Evolutionary conservation across 768 basidiomycete species (phyloP).

Genomic region (Hygrocybe coccinea): DNA sequence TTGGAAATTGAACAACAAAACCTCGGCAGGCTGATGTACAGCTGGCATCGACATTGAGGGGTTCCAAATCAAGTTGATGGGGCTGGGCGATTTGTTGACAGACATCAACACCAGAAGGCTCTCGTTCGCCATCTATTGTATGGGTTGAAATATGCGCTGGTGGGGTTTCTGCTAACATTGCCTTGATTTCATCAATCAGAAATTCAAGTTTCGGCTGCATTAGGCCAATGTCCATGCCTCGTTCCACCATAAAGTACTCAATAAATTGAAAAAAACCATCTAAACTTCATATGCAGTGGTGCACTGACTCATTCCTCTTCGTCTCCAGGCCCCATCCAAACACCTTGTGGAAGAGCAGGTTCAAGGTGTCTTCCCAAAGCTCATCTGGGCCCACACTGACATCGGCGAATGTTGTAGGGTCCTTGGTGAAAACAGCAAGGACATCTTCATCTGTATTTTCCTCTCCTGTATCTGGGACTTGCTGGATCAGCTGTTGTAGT

Average conservation of each 20-base stretch:
- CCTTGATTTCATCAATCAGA: constrained; percentile 16
- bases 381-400: constrained; percentile 10
- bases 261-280: constrained; percentile 18
- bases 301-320: constrained; percentile 13
- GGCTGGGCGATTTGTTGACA: not conserved
- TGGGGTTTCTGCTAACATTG: constrained; percentile 9
- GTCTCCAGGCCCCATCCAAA: constrained; percentile 21
- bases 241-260: constrained; percentile 17
- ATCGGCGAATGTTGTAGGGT: constrained; percentile 10
- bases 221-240: constrained; percentile 17
- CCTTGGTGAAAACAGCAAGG: constrained; percentile 5
- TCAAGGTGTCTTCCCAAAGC: constrained; percentile 23
- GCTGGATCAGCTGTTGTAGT: not conserved
- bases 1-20: constrained; percentile 15
- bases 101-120: not conserved
- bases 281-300: constrained; percentile 15
- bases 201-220: constrained; percentile 24
- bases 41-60: not conserved
- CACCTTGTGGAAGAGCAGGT: constrained; percentile 12
- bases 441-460: constrained; percentile 7
- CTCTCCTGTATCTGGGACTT: constrained; percentile 6
- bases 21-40: constrained; percentile 13
- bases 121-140: not conserved
- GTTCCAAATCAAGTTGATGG: not conserved
- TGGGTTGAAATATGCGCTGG: not conserved